Conservation (phyloP, 179 eudicot genomes). For the Gypsophila paniculata region DNA sequence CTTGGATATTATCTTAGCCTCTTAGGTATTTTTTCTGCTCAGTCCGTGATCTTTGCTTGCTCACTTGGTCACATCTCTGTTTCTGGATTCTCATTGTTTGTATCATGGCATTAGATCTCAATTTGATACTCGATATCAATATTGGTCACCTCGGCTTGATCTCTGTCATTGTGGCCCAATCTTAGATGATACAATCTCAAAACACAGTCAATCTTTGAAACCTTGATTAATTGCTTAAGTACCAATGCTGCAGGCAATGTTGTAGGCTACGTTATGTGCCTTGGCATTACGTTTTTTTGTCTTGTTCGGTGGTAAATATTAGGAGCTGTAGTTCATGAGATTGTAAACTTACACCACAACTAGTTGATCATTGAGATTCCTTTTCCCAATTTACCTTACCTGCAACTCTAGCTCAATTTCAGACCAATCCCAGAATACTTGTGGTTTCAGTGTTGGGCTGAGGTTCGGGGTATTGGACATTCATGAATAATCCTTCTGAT, state of each 20-base stretch:
- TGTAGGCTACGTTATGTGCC: neutral
- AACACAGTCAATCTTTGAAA: too few relatives aligned
- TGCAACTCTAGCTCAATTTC: neutral
- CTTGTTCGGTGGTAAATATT: neutral
- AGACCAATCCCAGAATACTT: neutral
- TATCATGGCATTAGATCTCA: too few relatives aligned
- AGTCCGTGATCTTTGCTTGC: neutral
- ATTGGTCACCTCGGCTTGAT: too few relatives aligned
- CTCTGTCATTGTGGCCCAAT: too few relatives aligned
- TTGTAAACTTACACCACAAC: too few relatives aligned
- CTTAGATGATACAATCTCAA: too few relatives aligned
- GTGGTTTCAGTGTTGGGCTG: neutral
- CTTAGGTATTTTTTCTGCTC: neutral
- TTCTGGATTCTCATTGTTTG: neutral
- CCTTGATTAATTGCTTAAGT: too few relatives aligned
- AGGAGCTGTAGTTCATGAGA: neutral
- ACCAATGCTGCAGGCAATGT: neutral
- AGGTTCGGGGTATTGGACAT: neutral
- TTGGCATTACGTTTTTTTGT: neutral
- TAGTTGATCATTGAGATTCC: neutral
- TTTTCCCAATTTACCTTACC: neutral
- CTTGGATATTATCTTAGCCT: neutral
- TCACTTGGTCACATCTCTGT: neutral
- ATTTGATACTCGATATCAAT: too few relatives aligned
- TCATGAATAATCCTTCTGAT: neutral